phyloP scores from a whole-genome alignment of 371 early-diverging fungal species.

The Chytridium lagenaria region DNA sequence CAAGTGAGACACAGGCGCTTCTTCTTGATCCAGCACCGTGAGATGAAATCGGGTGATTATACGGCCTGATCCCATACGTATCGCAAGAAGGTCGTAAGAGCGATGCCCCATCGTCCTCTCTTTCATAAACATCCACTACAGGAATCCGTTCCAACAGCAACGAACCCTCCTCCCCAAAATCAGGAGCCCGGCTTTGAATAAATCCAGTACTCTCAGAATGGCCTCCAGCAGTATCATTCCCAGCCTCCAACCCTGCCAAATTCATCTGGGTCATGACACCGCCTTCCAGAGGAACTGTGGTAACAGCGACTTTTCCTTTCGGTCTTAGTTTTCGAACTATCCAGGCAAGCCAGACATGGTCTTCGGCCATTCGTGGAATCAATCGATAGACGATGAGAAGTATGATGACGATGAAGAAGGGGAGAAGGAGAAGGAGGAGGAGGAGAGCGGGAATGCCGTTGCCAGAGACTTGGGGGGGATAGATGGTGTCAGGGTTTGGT shows the following conservation, averaged over 20 bases:
- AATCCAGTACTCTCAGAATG: not conserved
- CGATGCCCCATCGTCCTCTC: too few relatives aligned
- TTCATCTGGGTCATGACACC: slow-evolving; percentile 5
- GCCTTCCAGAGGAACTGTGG: not conserved
- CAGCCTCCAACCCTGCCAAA: not conserved
- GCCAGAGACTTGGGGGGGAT: not conserved
- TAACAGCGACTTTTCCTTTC: not conserved
- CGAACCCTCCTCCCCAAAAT: too few relatives aligned
- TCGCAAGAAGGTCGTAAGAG: not conserved
- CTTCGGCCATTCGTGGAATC: not conserved
- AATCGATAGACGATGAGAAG: not conserved
- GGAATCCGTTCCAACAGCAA: too few relatives aligned
- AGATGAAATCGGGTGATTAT: not conserved
- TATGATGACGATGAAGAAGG: not conserved
- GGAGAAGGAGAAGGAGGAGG: not conserved
- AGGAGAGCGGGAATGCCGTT: not conserved
- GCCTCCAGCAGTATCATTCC: not conserved
- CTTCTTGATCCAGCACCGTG: not conserved
- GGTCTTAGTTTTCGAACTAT: not conserved
- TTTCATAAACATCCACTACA: too few relatives aligned
- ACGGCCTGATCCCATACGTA: not conserved
- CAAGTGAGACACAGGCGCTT: slow-evolving; percentile 1
- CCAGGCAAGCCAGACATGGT: not conserved
- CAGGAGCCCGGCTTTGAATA: not conserved
- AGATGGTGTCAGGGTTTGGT: not conserved